A percentile compares a stretch with the other conserved stretches of the same genome.
Conservation (phyloP, 805 yeast genomes). For the Candida jianshihensis region DNA sequence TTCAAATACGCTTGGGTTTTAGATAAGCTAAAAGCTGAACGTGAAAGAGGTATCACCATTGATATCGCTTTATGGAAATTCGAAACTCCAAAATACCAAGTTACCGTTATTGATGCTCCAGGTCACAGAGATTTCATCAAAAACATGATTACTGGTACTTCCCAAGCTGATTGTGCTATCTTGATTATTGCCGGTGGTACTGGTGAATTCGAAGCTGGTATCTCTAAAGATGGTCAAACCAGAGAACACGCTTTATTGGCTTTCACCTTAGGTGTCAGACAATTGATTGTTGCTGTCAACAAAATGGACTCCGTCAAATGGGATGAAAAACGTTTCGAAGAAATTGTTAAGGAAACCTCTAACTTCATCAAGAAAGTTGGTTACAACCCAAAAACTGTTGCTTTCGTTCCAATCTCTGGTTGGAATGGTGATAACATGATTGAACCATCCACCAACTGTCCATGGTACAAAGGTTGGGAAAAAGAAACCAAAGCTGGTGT, state of each 20-base stretch:
- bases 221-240: constrained; percentile 93
- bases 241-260: constrained; percentile 92
- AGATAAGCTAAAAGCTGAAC: constrained; percentile 93
- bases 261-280: constrained; percentile 83
- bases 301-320: constrained; percentile 91
- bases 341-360: constrained; percentile 70
- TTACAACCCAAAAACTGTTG: constrained; percentile 83
- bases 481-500: constrained; percentile 80
- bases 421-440: constrained; percentile 95
- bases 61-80: constrained; percentile 93
- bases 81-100: constrained; percentile 92
- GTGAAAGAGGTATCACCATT: constrained; percentile 96
- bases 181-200: constrained; percentile 88
- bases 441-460: constrained; percentile 73
- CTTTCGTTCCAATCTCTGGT: constrained; percentile 89
- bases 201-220: constrained; percentile 96
- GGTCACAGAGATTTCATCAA: constrained; percentile 96
- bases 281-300: constrained; percentile 87
- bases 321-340: constrained; percentile 75
- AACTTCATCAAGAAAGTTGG: constrained; percentile 85
- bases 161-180: constrained; percentile 92
- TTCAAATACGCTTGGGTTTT: constrained; percentile 98
- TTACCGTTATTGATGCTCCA: constrained; percentile 91
- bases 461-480: constrained; percentile 91
- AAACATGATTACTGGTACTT: constrained; percentile 94